A percentile compares a stretch with the other conserved stretches of the same genome.
Conservation (phyloP, 106 monocot genomes). For the Dendrobium huoshanense region DNA sequence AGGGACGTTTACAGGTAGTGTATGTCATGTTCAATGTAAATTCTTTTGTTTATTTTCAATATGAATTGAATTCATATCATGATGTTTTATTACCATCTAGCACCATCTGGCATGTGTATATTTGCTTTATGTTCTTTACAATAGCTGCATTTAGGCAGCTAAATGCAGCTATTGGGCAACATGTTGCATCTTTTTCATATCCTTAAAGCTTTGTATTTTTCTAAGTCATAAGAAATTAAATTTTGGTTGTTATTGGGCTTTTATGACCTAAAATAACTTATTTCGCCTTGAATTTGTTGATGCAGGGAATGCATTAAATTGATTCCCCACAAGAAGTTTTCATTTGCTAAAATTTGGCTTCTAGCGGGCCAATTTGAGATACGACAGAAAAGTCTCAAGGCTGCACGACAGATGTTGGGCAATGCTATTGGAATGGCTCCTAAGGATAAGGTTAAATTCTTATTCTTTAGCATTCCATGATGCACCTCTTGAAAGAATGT, state of each 20-base stretch:
- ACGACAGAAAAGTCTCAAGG: constrained; percentile 72
- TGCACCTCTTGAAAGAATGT: neutral
- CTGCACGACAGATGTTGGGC: constrained; percentile 66
- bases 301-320: constrained; percentile 72
- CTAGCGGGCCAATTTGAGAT: constrained; percentile 93
- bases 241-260: neutral
- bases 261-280: neutral
- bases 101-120: neutral
- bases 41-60: neutral
- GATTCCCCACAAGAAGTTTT: constrained; percentile 96
- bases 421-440: constrained; percentile 95
- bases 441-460: constrained; percentile 67
- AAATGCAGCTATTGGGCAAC: neutral
- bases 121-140: neutral
- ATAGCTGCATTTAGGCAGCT: neutral
- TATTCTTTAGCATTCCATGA: neutral
- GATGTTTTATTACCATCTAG: neutral
- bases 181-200: neutral
- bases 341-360: constrained; percentile 97
- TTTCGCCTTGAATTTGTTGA: neutral
- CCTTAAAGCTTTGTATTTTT: neutral
- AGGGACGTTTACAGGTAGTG: constrained; percentile 76
- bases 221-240: neutral
- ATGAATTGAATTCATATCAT: neutral
- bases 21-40: neutral